Evolutionary conservation across 495 filamentous ascomycete species (phyloP).

Genomic region (Penicillium cosmopolitanum): DNA sequence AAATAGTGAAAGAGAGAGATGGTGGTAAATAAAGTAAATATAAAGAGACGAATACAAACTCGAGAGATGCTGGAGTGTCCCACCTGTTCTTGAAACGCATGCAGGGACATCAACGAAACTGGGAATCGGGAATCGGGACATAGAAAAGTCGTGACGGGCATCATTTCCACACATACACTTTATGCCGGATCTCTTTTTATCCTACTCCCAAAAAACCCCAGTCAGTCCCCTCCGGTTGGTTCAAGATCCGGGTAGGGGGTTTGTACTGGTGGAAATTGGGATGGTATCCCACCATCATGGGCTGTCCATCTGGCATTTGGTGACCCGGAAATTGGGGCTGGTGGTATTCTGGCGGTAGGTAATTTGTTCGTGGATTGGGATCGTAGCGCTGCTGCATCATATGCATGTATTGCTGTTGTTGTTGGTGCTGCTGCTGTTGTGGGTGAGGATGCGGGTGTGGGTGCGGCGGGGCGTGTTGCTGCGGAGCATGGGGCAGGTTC

Average conservation of each 20-base stretch:
- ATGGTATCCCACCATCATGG: constrained; percentile 45
- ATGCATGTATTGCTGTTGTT: constrained; percentile 35
- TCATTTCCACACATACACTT: constrained; percentile 21
- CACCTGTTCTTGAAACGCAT: constrained; percentile 4
- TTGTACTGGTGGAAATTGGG: constrained; percentile 43
- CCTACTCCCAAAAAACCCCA: constrained; percentile 52
- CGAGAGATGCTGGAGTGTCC: constrained; percentile 3
- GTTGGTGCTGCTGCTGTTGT: constrained; percentile 35
- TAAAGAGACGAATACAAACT: constrained; percentile 8
- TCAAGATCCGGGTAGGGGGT: constrained; percentile 41
- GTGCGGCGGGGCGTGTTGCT: constrained; percentile 34
- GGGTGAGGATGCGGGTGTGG: constrained; percentile 36
- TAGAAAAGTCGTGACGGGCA: constrained; percentile 35
- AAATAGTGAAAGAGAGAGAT: constrained; percentile 11
- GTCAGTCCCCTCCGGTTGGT: constrained; percentile 51
- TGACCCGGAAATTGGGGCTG: constrained; percentile 35
- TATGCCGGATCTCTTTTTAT: constrained; percentile 33
- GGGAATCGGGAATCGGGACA: constrained; percentile 19
- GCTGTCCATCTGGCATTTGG: constrained; percentile 37
- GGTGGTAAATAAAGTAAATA: neutral
- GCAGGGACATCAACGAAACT: constrained; percentile 1
- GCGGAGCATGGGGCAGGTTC: constrained; percentile 38
- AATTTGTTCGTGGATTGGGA: constrained; percentile 36
- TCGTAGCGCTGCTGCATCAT: constrained; percentile 48
- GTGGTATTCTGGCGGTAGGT: constrained; percentile 43